Conservation (phyloP, 345 rosid genomes). For the Gossypioides kirkii region DNA sequence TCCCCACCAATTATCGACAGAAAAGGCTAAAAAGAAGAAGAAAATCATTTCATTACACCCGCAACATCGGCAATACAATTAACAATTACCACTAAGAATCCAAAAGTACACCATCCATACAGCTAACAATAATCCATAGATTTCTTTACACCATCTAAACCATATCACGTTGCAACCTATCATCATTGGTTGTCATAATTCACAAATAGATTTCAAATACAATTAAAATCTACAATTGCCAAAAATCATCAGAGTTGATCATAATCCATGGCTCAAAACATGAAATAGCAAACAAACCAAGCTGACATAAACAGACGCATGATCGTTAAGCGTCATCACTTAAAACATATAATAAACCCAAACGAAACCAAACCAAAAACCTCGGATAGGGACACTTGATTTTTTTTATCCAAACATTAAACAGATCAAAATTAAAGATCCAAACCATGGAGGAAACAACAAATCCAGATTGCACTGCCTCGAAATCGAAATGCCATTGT, state of each 20-base stretch:
- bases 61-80: neutral
- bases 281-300: neutral
- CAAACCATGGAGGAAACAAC: neutral
- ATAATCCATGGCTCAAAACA: no score
- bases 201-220: neutral
- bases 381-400: neutral
- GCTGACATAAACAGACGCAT: neutral
- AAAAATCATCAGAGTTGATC: neutral
- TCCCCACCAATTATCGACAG: slow-evolving; percentile 89
- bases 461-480: neutral
- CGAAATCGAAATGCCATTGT: neutral
- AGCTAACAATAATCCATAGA: neutral
- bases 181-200: neutral
- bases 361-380: neutral
- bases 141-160: neutral
- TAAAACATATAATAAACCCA: neutral
- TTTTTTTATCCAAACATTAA: neutral
- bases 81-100: neutral
- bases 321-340: neutral
- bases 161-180: neutral
- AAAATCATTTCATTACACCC: neutral
- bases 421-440: neutral
- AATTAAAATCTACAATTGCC: neutral
- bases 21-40: slow-evolving; percentile 54
- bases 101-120: neutral